These are phyloP conservation scores for Arxiozyma telluris DNA, from an alignment of 1,139 yeast genomes.

Conservation along the genomic window DNA sequence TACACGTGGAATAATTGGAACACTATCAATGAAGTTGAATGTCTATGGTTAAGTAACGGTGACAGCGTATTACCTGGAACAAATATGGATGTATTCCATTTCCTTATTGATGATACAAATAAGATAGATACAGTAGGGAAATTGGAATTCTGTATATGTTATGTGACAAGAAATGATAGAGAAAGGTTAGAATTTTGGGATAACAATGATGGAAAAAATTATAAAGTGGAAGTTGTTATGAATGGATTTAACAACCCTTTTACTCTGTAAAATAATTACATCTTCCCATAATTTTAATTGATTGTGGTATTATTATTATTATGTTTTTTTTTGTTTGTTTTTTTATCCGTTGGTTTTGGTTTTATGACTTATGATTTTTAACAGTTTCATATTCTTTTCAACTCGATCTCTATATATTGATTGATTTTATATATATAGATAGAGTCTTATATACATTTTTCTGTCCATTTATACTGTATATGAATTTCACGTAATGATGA, in stretches of 20 bases:
- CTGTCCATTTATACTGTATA: not conserved
- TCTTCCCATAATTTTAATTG: not conserved
- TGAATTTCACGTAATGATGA: not conserved
- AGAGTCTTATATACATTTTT: too few relatives aligned
- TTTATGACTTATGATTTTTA: not conserved
- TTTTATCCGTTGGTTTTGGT: too few relatives aligned
- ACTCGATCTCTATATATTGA: not conserved
- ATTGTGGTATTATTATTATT: too few relatives aligned
- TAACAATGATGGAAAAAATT: constrained; percentile 26
- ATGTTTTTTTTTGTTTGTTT: too few relatives aligned
- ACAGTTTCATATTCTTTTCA: not conserved
- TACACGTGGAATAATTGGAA: constrained; percentile 29
- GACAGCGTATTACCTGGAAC: constrained; percentile 26
- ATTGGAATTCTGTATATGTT: constrained; percentile 27
- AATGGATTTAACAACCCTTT: constrained; percentile 23
- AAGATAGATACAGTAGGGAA: constrained; percentile 9
- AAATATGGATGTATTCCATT: constrained; percentile 28
- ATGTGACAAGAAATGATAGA: constrained; percentile 21
- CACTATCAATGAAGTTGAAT: constrained; percentile 23
- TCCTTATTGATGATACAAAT: constrained; percentile 23
- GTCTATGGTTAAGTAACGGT: constrained; percentile 26
- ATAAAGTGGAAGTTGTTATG: constrained; percentile 22
- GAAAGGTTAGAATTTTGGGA: constrained; percentile 27
- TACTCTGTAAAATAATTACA: not conserved
- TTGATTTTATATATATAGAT: not conserved